These are phyloP conservation scores for Bombardia bombarda DNA, from an alignment of 495 filamentous ascomycete species.

Conservation along the genomic window DNA sequence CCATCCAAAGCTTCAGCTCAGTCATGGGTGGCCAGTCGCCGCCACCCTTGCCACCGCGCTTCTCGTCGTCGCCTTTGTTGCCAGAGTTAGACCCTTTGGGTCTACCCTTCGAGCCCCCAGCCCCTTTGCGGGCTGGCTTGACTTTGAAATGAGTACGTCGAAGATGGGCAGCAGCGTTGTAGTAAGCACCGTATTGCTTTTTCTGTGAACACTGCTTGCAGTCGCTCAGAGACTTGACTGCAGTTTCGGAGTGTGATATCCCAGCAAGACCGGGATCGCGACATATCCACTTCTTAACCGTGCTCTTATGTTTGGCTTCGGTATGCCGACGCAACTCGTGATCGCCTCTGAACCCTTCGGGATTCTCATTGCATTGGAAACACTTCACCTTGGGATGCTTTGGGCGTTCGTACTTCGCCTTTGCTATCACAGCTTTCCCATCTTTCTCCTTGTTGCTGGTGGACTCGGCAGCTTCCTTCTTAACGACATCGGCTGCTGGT, in stretches of 20 bases:
- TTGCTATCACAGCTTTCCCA: slow-evolving; percentile 52
- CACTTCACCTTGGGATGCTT: slow-evolving; percentile 72
- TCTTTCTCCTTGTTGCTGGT: slow-evolving; percentile 24
- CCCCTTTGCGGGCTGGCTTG: slow-evolving; percentile 35
- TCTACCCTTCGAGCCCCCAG: slow-evolving; percentile 25
- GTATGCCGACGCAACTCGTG: slow-evolving; percentile 87
- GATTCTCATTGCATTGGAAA: slow-evolving; percentile 62
- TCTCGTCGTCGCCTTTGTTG: slow-evolving; percentile 36
- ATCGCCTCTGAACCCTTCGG: slow-evolving; percentile 84
- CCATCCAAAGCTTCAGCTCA: slow-evolving; percentile 76
- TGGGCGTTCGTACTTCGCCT: slow-evolving; percentile 64
- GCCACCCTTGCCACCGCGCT: slow-evolving; percentile 74
- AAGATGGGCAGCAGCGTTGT: slow-evolving; percentile 91
- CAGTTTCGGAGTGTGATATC: slow-evolving; percentile 31
- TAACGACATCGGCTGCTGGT: slow-evolving; percentile 18
- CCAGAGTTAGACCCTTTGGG: slow-evolving; percentile 27
- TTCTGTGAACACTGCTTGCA: slow-evolving; percentile 77
- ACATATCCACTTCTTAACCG: slow-evolving; percentile 76
- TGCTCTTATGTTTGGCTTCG: slow-evolving; percentile 66
- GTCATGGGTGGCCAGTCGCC: slow-evolving; percentile 78
- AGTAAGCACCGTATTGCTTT: slow-evolving; percentile 86
- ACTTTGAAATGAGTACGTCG: slow-evolving; percentile 76
- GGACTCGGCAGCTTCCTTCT: slow-evolving; percentile 15
- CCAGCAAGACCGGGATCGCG: slow-evolving; percentile 28
- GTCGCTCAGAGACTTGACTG: slow-evolving; percentile 60